Conservation (phyloP, 1,139 yeast species). For the Protomyces lactucae-debilis region DNA sequence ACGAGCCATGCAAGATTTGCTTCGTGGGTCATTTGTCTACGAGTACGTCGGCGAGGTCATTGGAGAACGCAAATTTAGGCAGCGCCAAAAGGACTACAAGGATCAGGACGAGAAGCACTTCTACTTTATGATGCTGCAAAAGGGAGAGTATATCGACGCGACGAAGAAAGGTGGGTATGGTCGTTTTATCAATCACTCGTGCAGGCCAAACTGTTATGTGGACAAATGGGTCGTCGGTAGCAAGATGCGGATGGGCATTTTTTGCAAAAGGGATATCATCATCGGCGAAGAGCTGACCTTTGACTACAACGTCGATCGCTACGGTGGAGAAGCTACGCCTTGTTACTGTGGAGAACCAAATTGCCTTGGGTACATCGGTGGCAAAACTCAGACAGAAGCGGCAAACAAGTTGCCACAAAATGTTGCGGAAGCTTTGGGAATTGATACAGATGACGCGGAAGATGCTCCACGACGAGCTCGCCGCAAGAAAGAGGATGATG, state of each 20-base stretch:
- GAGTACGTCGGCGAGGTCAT: slow-evolving; percentile 95
- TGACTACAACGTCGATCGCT: slow-evolving; percentile 93
- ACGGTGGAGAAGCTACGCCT: slow-evolving; percentile 90
- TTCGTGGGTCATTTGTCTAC: slow-evolving; percentile 65
- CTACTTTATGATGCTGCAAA: slow-evolving; percentile 95
- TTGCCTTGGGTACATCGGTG: slow-evolving; percentile 91
- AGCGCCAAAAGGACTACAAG: slow-evolving; percentile 71
- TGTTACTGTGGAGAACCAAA: slow-evolving; percentile 92
- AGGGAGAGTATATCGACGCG: slow-evolving; percentile 91
- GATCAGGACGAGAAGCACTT: slow-evolving; percentile 71
- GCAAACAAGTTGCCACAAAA: slow-evolving; percentile 81
- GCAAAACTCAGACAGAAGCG: slow-evolving; percentile 75
- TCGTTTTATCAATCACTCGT: slow-evolving; percentile 89
- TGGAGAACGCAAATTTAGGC: slow-evolving; percentile 64
- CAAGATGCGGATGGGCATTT: slow-evolving; percentile 88
- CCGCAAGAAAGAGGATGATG: slow-evolving; percentile 46
- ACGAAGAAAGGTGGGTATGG: slow-evolving; percentile 83
- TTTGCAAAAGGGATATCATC: slow-evolving; percentile 68
- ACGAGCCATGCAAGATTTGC: slow-evolving; percentile 59
- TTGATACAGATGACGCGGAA: slow-evolving; percentile 48
- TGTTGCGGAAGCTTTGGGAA: slow-evolving; percentile 80
- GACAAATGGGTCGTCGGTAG: slow-evolving; percentile 97
- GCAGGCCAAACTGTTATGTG: slow-evolving; percentile 88
- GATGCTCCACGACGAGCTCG: slow-evolving; percentile 44
- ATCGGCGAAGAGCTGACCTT: slow-evolving; percentile 89